Evolutionary conservation across 495 filamentous ascomycete genomes (phyloP), one percentile per base, ranked within the genome.

Genomic region (Bombardia bombarda): DNA sequence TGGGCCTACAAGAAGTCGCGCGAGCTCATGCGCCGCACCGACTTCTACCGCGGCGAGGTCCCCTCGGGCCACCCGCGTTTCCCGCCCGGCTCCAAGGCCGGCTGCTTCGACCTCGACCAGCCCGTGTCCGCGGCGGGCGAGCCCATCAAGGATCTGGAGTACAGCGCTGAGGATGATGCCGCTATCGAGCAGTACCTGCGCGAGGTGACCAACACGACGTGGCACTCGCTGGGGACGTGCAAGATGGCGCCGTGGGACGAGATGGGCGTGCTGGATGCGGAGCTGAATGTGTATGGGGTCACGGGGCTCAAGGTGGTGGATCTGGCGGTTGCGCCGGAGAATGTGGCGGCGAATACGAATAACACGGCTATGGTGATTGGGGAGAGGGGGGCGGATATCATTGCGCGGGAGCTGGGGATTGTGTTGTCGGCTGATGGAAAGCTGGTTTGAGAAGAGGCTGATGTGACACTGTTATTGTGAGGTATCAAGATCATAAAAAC

Each of bases 301-400:
- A 24, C 34, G 39, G 38, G 49, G 7, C 39, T 58, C 17, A 58
- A 55, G 41, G 34, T 58, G 14, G 52, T 51, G 3, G 55, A 58
- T 18, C 10, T 75, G 44, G 64, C 62, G 28, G 67, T 81, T 25
- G 60, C 61, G n/a, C 77, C 78, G 3, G 60, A 65, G 46, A 82
- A 82, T 52, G 72, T 83, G 1, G 75, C 47, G 12, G 73, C 74
- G 7, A 84, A 84, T 51, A 82, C 78, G 3, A 70, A 72, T 41
- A 80, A 78, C 46, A 78, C 72, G 2, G 79, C 78, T 1, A 53
- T 83, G 47, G 49, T 71, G 26, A 57, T 83, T 28, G 78, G 77
- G 7, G 78, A 83, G 60, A 81, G 73, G 61, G 78, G 68, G 14
- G 78, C 79, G 1, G 67, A 70, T 35, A 73, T 83, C 19, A 64